Percentiles rank a stretch among this genome's conserved stretches.
Conservation (phyloP, 179 eudicot species). For the Heliamphora pulchella region DNA sequence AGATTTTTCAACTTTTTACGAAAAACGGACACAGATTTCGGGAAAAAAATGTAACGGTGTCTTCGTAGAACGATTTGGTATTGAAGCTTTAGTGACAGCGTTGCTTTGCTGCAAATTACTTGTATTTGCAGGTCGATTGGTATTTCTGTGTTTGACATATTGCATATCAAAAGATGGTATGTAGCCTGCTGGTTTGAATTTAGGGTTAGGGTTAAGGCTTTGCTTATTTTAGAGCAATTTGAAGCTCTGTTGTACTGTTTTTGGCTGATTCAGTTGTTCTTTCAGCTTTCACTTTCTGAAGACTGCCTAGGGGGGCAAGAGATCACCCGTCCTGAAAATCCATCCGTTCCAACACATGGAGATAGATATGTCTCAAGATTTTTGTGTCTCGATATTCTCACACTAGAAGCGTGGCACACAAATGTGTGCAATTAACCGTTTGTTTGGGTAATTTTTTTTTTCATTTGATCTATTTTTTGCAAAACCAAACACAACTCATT, state of each 20-base stretch:
- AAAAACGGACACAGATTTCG: too few species aligned
- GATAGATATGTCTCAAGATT: too few species aligned
- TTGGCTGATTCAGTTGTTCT: neutral
- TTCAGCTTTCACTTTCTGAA: constrained; percentile 60
- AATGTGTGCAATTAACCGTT: too few species aligned
- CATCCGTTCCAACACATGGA: too few species aligned
- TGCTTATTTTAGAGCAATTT: neutral
- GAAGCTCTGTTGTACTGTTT: neutral
- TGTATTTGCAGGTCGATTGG: neutral
- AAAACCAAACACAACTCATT: too few species aligned
- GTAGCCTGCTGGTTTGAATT: neutral
- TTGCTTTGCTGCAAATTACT: neutral
- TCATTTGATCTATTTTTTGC: too few species aligned
- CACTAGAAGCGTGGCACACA: too few species aligned
- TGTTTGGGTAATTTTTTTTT: too few species aligned
- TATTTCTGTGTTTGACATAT: neutral
- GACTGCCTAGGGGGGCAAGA: constrained; percentile 47
- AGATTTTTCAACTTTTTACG: too few species aligned
- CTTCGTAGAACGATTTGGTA: neutral
- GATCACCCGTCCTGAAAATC: too few species aligned
- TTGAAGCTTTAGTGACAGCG: neutral
- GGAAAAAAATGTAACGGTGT: too few species aligned
- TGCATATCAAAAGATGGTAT: constrained; percentile 10
- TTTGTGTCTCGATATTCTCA: too few species aligned
- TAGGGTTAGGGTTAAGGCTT: constrained; percentile 9